Base-by-base conservation (phyloP, 495 filamentous ascomycete species). In the Xylaria telfairii region DNA sequence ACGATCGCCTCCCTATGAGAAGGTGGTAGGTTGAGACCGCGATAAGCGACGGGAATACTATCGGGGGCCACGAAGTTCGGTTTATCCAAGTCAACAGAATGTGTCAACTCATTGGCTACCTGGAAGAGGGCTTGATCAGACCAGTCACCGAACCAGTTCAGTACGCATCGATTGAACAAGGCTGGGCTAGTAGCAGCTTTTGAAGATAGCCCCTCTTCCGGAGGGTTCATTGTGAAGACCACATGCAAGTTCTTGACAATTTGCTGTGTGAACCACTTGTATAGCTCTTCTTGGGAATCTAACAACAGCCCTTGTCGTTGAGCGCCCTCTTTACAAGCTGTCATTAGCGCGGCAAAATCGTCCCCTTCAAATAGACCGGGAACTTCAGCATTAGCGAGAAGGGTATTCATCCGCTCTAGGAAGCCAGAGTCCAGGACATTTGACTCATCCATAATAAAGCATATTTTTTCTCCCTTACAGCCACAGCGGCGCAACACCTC, bases 61-160 rank as follows among this genome's bases (percentile, higher is more conserved):
- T 97, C 94, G 13, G 96, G 95, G n/a, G 96, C 92, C 51, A 84
- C 79, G 76, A 93, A 98, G 76, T 90, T 92, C 42, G 92, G 84
- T 64, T 93, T 91, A 78, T 98, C 95, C 47, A 99, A 87, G 80
- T 99, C 96, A 56, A 98, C 90, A 9, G 94, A 95, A 73, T 97
- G 93, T 4, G 96, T 99, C 62, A 99, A 87, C 80, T 99, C 96
- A 60, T 92, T 92, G 28, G 92, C 96, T 68, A 99, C 96, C 81
- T 98, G 96, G 91, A 96, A 99, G 47, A 99, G 89, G 28, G 96
- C 96, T 79, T 98, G 96, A 79, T 98, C 96, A 9, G 96, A 98
- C 96, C 96, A 99, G 83, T 99, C 96, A 59, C 96, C 96, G 80
- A 98, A 97, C 96, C 96, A 99, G 83, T 99, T 99, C 65, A 99